Conservation (phyloP, 179 eudicot genomes). For the Spergularia azorica region DNA sequence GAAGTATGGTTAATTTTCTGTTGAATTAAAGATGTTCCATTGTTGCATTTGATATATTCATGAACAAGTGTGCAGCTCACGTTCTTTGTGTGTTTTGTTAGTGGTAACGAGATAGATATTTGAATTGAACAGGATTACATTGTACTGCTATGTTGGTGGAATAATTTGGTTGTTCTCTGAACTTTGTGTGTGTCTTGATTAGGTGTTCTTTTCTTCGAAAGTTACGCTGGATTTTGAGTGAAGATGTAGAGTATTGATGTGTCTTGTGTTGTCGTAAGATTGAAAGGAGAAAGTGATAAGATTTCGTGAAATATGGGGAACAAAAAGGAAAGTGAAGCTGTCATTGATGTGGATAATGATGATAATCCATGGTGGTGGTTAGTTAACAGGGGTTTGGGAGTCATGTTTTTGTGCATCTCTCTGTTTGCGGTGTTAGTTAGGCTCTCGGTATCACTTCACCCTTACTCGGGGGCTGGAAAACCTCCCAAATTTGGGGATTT, state of each 20-base stretch:
- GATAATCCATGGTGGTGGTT: slow-evolving; percentile 64
- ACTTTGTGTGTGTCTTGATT: slow-evolving; percentile 1
- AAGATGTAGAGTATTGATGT: slow-evolving; percentile 3
- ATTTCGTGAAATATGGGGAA: slow-evolving; percentile 36
- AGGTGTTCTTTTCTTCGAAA: neutral
- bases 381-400: slow-evolving; percentile 44
- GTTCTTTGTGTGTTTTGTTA: neutral
- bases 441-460: slow-evolving; percentile 69
- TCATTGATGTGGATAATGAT: slow-evolving; percentile 29
- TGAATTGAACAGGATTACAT: neutral
- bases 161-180: slow-evolving; percentile 1
- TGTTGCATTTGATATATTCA: neutral
- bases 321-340: slow-evolving; percentile 33
- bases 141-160: neutral
- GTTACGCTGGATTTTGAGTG: neutral
- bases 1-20: no score
- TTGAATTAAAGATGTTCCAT: no score
- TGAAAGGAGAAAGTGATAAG: slow-evolving; percentile 14
- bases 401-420: slow-evolving; percentile 59
- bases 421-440: slow-evolving; percentile 71
- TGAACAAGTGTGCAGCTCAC: neutral
- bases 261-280: slow-evolving; percentile 11
- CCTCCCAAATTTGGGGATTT: slow-evolving; percentile 91
- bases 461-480: slow-evolving; percentile 80
- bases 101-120: neutral